A percentile compares a stretch with the other conserved stretches of the same genome.
phyloP scores from a whole-genome alignment of 108 stramenopile genomes.

The Chaetoceros muelleri region DNA sequence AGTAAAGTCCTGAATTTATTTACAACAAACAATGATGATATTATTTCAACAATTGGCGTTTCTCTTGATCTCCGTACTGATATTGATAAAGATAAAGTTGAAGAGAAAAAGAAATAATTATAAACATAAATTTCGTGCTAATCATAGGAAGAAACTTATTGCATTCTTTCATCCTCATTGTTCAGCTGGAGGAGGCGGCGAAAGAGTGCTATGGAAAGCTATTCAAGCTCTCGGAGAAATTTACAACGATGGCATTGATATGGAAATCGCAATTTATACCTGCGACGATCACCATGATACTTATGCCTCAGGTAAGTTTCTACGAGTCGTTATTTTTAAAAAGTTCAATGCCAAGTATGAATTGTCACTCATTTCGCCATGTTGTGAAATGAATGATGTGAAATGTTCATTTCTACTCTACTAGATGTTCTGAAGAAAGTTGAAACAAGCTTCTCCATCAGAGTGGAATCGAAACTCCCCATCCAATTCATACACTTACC shows the following conservation, averaged over 20 bases:
- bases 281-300: background rate
- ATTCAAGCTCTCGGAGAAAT: constrained; percentile 44
- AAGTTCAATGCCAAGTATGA: too few relatives aligned
- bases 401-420: background rate
- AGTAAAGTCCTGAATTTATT: too few relatives aligned
- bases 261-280: background rate
- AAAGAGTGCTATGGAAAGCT: constrained; percentile 95
- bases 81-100: too few relatives aligned
- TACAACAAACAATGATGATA: too few relatives aligned
- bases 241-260: background rate
- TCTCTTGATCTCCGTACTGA: too few relatives aligned
- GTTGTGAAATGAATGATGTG: too few relatives aligned
- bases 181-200: constrained; percentile 91
- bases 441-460: constrained; percentile 27
- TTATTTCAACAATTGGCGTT: too few relatives aligned
- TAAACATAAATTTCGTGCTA: too few relatives aligned
- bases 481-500: constrained; percentile 53
- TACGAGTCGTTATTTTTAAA: too few relatives aligned
- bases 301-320: background rate
- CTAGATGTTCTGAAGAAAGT: constrained; percentile 29
- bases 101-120: too few relatives aligned
- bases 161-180: constrained; percentile 87
- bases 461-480: constrained; percentile 13
- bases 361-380: too few relatives aligned
- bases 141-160: constrained; percentile 6